Evolutionary conservation across 306 rosid species (phyloP), one percentile per base, ranked within the genome.

Genomic region (Herpetospermum pedunculosum): DNA sequence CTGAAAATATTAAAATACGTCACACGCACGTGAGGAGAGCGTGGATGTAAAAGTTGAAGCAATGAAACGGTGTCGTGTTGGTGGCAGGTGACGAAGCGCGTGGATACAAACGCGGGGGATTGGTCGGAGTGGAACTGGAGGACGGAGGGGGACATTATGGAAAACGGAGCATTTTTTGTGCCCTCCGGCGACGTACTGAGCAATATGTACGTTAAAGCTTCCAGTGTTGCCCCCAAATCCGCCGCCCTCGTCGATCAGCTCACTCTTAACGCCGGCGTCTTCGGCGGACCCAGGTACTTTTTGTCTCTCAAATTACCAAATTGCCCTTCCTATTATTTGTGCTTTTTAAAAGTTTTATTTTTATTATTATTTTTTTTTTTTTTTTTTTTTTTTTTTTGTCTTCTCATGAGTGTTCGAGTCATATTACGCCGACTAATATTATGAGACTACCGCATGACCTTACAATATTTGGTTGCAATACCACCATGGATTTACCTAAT

Each of bases 121-220:
- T 95, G 99, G 99, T 54, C 78, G 10, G 92, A 35, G 6, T 95
- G 99, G 99, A 95, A 95, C 67, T 95, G 99, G 99, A 86, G 90
- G 48, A 85, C 99, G 16, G 97, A 88, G 3, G 97, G 97, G 79
- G 99, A 95, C 72, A 4, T 88, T 12, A 88, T 95, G 96, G 96
- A 89, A 72, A 95, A 95, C 75, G 99, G 99, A 7, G 99, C 99
- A 0, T 95, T 88, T 81, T 95, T 95, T 30, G 99, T 95, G 25
- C 96, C 99, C 0, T 95, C 99, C 0, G 99, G 99, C 0, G 89
- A 26, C 0, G 97, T 85, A 1, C 15, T 77, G 2, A 80, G 86
- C 80, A 52, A 84, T 0, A 89, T 85, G 59, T 95, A 91, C 46
- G 87, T 87, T 1, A 78, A 60, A 70, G 97, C 97, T 55, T 75